Evolutionary conservation across 1,284 basidiomycete species (phyloP).

Genomic region (Serendipita sp.): DNA sequence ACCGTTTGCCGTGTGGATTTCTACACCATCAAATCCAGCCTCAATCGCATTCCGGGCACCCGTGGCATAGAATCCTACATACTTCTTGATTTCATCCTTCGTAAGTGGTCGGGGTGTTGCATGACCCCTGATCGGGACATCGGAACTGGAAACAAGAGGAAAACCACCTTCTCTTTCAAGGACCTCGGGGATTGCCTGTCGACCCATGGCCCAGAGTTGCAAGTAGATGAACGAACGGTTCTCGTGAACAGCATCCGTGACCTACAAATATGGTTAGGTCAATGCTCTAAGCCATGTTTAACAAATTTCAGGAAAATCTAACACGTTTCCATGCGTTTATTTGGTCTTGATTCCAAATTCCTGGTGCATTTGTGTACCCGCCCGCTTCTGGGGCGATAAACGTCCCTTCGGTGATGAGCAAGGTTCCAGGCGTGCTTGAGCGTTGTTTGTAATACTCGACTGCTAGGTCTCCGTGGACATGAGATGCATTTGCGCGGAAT

Average conservation of each 20-base stretch:
- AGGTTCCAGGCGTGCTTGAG: constrained; percentile 28
- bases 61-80: constrained; percentile 23
- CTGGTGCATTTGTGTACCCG: constrained; percentile 27
- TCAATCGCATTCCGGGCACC: constrained; percentile 27
- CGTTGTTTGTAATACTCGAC: constrained; percentile 34
- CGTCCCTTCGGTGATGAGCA: constrained; percentile 36
- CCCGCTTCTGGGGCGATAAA: constrained; percentile 28
- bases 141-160: constrained; percentile 30
- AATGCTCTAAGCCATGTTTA: too few species aligned
- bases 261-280: constrained; percentile 12
- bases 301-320: constrained; percentile 14
- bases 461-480: constrained; percentile 19
- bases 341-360: constrained; percentile 33
- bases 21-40: constrained; percentile 36
- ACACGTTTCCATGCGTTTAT: constrained; percentile 34
- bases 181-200: constrained; percentile 23
- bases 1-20: constrained; percentile 22
- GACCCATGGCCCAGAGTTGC: constrained; percentile 38
- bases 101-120: constrained; percentile 22
- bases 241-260: constrained; percentile 29
- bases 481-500: constrained; percentile 20
- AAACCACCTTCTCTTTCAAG: constrained; percentile 22
- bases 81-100: constrained; percentile 31
- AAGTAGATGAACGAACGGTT: constrained; percentile 31
- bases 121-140: constrained; percentile 27